Conservation (phyloP, 106 monocot species). For the Ottelia alismoides region DNA sequence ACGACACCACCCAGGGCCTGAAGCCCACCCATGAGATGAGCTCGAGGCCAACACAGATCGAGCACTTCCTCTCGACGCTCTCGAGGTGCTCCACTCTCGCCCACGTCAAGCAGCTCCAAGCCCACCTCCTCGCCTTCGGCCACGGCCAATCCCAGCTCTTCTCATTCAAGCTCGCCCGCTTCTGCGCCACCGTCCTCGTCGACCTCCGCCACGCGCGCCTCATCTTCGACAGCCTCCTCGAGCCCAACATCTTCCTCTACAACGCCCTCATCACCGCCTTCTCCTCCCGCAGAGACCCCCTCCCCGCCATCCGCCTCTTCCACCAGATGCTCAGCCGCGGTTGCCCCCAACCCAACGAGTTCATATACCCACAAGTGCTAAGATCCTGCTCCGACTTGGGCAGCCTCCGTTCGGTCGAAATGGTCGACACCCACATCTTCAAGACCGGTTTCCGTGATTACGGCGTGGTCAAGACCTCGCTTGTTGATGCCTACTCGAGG, state of each 20-base stretch:
- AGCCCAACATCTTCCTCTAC: constrained; percentile 70
- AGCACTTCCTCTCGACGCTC: constrained; percentile 23
- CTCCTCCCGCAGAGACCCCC: constrained; percentile 22
- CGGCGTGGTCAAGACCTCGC: no score
- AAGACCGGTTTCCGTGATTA: no score
- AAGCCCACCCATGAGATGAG: no score
- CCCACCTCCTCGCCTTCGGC: constrained; percentile 37
- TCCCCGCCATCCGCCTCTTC: constrained; percentile 30
- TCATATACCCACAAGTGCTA: constrained; percentile 58
- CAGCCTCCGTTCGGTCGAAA: constrained; percentile 6
- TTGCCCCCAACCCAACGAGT: constrained; percentile 46
- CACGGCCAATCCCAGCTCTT: constrained; percentile 43
- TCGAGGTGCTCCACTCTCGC: constrained; percentile 18
- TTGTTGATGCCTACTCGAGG: no score
- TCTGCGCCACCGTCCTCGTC: constrained; percentile 40
- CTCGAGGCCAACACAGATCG: constrained; percentile 20
- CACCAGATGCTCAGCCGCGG: constrained; percentile 27
- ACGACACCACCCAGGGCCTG: no score
- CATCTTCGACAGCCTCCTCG: no score
- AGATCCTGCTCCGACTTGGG: constrained; percentile 21
- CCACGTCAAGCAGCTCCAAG: constrained; percentile 65
- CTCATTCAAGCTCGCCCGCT: constrained; percentile 68
- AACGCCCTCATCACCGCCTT: constrained; percentile 72
- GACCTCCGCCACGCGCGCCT: constrained; percentile 46
- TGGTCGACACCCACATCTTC: constrained; percentile 27